Evolutionary conservation across 768 basidiomycete species (phyloP), one percentile per base, ranked within the genome.

Genomic region (Dioszegia hungarica): DNA sequence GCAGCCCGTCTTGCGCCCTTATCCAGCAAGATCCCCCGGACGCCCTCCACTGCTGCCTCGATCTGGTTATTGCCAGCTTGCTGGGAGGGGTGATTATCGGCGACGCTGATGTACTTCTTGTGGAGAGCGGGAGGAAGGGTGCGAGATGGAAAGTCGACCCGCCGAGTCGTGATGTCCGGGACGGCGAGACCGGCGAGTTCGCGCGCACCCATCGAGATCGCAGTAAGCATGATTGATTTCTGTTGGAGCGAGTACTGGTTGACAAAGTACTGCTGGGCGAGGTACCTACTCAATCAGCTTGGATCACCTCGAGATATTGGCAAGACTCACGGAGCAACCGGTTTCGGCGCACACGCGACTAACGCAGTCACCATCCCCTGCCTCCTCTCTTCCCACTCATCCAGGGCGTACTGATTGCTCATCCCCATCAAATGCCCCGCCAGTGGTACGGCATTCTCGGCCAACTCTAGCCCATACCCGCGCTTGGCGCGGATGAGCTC

Each of bases 261-360:
- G 64, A 86, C 86, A 79, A 98, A 99, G 76, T 91, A 93, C 68
- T 95, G 89, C 72, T 94, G 90, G 50, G 90, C 85, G 10, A 97
- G 79, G 31, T 83, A 81, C 2, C 93, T 95, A 68, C 10, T 37
- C 33, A 6, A 33, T 60, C 29, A 56, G 36, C 11, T 5, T 29
- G 28, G 6, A 0, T 27, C n/a, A 8, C 29, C 17, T 28, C 27
- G 27, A 25, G 14, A 14, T 29, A 3, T 3, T 15, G 4, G n/a
- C 12, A 2, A 33, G 56, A 82, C 91, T 68, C 72, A 98, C 93
- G 85, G 87, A 0, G 90, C 85, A 38, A 87, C 84, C 53, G 84
- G 84, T 25, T 79, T 78, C 1, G 95, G 95, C 57, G 84, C 84
- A 59, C 88, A 91, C 3, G 82, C 81, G 1, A 95, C 84, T 5